Evolutionary conservation across 352 stramenopile species (phyloP).

Genomic region (Lagenidium sp.): DNA sequence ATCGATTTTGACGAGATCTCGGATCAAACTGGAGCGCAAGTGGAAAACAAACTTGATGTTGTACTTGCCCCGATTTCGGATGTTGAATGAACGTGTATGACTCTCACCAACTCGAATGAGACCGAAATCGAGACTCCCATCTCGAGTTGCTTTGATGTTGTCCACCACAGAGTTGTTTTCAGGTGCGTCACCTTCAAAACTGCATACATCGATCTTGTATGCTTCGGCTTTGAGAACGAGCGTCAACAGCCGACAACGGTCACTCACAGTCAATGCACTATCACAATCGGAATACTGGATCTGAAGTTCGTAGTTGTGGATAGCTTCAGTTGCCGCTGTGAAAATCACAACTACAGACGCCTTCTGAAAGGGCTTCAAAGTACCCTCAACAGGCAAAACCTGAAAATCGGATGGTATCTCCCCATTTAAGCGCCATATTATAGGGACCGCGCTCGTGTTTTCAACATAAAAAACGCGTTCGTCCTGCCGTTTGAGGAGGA

Average conservation of each 20-base stretch:
- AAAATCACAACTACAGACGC: constrained; percentile 58
- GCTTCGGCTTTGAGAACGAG: constrained; percentile 71
- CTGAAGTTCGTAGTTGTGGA: constrained; percentile 43
- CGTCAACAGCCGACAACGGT: constrained; percentile 18
- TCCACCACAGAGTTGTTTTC: too few relatives aligned
- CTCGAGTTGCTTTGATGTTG: too few relatives aligned
- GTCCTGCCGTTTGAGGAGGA: constrained; percentile 85
- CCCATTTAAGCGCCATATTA: constrained; percentile 53
- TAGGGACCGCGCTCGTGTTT: constrained; percentile 71
- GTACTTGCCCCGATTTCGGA: constrained; percentile 92
- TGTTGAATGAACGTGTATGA: constrained; percentile 66
- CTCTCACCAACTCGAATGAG: constrained; percentile 88
- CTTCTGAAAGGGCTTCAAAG: constrained; percentile 65
- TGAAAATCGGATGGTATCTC: constrained; percentile 53
- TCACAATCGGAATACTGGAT: constrained; percentile 85
- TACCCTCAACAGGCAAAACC: constrained; percentile 61
- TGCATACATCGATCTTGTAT: constrained; percentile 89
- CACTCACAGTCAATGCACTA: constrained; percentile 33
- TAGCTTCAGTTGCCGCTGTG: constrained; percentile 48
- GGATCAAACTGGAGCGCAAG: constrained; percentile 32
- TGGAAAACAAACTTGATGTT: constrained; percentile 82
- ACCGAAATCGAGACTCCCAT: constrained; percentile 88
- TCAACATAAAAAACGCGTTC: constrained; percentile 83
- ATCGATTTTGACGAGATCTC: constrained; percentile 76
- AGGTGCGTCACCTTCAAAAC: constrained; percentile 47